Evolutionary conservation across 1,139 yeast species (phyloP), one percentile per base, ranked within the genome.

Genomic region (Keqinozyma sinolaborantium): DNA sequence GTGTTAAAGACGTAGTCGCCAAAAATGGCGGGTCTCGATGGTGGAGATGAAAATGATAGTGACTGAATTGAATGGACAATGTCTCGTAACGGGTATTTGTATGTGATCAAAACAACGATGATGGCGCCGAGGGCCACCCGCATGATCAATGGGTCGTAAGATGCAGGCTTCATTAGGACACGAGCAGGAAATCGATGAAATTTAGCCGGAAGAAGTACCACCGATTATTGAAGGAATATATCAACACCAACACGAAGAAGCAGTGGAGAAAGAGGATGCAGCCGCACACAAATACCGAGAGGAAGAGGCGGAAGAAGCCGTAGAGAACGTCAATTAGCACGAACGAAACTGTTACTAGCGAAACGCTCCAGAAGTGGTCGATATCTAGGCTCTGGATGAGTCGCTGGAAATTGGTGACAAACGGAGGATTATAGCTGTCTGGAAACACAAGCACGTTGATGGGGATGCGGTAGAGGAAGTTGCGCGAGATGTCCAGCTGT

Each of bases 401-500:
- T 5, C 25, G 11, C 14, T 31, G 32, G 16, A 35, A 33, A 35
- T 43, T 43, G 11, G 50, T 51, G 29, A 58, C 31, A 29, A 43
- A 58, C 8, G 64, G 64, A 3, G 60, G 63, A 23, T 44, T 50
- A 35, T 46, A 56, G n/a, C 45, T 39, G 15, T 54, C 58, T 4
- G 63, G 62, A 30, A 45, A 39, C 7, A 53, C 18, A 5, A 56
- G 34, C n/a, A 53, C 41, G 13, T 41, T 24, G 14, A 55, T 24
- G 5, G 59, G 57, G 24, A 47, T 43, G 4, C 36, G 36, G 4
- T 36, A 31, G 11, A 46, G 24, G 18, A 53, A 31, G 29, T 50
- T 47, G 2, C 28, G 16, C 5, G 30, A 23, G 10, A 53, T 28
- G 34, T 54, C 59, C 23, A 38, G 27, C 14, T 35, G 25, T 14